A percentile compares a stretch with the other conserved stretches of the same genome.
phyloP scores from a whole-genome alignment of 2,329 filamentous ascomycete species.

The Botrytis tulipae region DNA sequence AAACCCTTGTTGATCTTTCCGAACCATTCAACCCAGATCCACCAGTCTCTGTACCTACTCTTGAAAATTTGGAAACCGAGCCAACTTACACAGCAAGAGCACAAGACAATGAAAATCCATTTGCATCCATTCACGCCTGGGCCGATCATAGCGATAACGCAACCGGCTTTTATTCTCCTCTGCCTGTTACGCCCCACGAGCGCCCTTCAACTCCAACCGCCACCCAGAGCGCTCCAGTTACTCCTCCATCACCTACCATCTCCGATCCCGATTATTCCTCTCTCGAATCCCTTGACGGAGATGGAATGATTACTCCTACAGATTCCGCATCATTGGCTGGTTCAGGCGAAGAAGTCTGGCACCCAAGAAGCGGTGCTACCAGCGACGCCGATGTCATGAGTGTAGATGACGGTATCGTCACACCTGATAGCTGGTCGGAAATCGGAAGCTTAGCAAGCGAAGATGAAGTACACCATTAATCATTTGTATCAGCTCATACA shows the following conservation, averaged over 20 bases:
- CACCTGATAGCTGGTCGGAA: constrained; percentile 63
- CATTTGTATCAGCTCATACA: constrained; percentile 21
- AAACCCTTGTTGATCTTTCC: constrained; percentile 36
- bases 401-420: constrained; percentile 57
- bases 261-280: constrained; percentile 29
- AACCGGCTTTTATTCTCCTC: constrained; percentile 57
- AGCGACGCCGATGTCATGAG: constrained; percentile 56
- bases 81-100: constrained; percentile 50
- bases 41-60: constrained; percentile 32
- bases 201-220: constrained; percentile 36
- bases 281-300: constrained; percentile 40
- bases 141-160: constrained; percentile 45
- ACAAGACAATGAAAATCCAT: constrained; percentile 51
- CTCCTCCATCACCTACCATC: constrained; percentile 30
- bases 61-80: constrained; percentile 28
- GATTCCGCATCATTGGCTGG: constrained; percentile 56
- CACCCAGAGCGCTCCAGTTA: constrained; percentile 20
- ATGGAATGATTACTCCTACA: constrained; percentile 56
- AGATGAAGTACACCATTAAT: constrained; percentile 34
- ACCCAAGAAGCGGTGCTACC: constrained; percentile 40
- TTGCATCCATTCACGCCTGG: constrained; percentile 64
- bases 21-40: constrained; percentile 31
- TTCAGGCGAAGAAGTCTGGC: constrained; percentile 46
- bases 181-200: constrained; percentile 47
- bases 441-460: constrained; percentile 60